Conservation (phyloP, 1,284 basidiomycete species). For the Mycena sp. region DNA sequence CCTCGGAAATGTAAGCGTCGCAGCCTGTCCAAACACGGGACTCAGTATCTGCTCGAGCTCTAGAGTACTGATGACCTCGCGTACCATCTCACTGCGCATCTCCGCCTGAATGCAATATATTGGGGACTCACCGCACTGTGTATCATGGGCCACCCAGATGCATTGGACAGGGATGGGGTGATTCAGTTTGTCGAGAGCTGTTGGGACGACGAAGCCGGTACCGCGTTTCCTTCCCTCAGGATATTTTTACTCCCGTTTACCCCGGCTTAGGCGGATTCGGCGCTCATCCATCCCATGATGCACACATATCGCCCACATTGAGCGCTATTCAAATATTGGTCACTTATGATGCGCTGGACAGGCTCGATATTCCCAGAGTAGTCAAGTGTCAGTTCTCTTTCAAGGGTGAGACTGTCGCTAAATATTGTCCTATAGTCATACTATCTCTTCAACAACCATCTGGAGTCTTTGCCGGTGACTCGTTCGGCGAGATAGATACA, state of each 20-base stretch:
- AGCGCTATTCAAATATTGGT: constrained; percentile 93
- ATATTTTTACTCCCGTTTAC: constrained; percentile 23
- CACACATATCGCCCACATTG: constrained; percentile 87
- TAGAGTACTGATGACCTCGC: constrained; percentile 89
- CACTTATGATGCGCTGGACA: constrained; percentile 85
- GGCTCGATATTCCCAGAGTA: constrained; percentile 75
- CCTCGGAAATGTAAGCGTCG: constrained; percentile 64
- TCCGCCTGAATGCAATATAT: constrained; percentile 96
- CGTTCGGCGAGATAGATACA: constrained; percentile 92
- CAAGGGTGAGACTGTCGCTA: not conserved
- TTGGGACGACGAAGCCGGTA: constrained; percentile 91
- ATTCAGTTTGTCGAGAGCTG: constrained; percentile 93
- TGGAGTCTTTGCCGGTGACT: constrained; percentile 92
- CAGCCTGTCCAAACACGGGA: not conserved
- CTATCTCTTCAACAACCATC: constrained; percentile 84
- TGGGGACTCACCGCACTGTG: constrained; percentile 94
- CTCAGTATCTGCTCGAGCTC: not conserved
- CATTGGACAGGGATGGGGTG: constrained; percentile 85
- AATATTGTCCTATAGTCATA: constrained; percentile 65
- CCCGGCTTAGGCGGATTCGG: constrained; percentile 85
- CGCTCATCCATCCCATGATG: constrained; percentile 93
- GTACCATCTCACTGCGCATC: constrained; percentile 94
- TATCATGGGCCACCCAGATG: constrained; percentile 82
- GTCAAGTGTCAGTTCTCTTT: constrained; percentile 70
- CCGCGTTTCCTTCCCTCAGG: constrained; percentile 37